Conservation (phyloP, 306 rosid genomes). For the Rosa rugosa region DNA sequence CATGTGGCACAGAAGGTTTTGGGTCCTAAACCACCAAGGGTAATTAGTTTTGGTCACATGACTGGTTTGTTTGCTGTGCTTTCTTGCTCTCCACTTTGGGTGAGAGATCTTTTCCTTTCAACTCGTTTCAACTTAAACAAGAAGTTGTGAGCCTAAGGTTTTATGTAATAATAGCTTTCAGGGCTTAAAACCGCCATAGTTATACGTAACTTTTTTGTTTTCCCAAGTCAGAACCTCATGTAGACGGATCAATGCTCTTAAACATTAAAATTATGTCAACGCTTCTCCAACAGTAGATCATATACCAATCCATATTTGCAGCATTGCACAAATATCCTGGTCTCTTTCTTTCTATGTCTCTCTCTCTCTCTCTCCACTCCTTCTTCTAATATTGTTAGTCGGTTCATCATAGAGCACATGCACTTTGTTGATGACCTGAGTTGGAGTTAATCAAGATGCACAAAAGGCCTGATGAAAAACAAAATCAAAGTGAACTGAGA, state of each 20-base stretch:
- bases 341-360: too few relatives aligned
- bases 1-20: slow-evolving; percentile 60
- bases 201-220: neutral
- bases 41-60: slow-evolving; percentile 74
- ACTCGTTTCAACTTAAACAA: slow-evolving; percentile 57
- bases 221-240: neutral
- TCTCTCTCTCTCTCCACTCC: too few relatives aligned
- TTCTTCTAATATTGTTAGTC: too few relatives aligned
- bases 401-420: too few relatives aligned
- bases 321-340: too few relatives aligned
- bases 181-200: neutral
- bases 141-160: slow-evolving; percentile 8
- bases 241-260: neutral
- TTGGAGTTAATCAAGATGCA: too few relatives aligned
- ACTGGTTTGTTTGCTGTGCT: slow-evolving; percentile 60
- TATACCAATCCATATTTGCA: too few relatives aligned
- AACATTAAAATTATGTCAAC: neutral
- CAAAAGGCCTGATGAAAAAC: too few relatives aligned
- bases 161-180: neutral
- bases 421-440: too few relatives aligned
- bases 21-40: slow-evolving; percentile 54
- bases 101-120: slow-evolving; percentile 62
- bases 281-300: neutral
- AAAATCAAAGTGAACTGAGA: too few relatives aligned
- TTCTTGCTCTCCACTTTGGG: slow-evolving; percentile 76